These are phyloP conservation scores for Hyphopichia wangnamkhiaoensis DNA, from an alignment of 1,139 yeast genomes.

Conservation along the genomic window DNA sequence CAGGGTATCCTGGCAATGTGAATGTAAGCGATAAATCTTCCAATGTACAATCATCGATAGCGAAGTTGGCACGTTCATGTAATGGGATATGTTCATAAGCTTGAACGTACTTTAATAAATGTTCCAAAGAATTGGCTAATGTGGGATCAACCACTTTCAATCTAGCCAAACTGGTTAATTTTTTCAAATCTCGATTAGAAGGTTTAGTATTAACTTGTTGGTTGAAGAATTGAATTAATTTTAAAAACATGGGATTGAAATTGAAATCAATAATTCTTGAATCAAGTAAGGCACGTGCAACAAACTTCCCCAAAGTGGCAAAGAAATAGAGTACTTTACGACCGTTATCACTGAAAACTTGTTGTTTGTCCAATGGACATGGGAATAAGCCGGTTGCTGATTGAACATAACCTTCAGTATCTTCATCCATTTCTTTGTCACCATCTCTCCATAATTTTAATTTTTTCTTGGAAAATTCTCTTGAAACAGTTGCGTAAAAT, in stretches of 20 bases:
- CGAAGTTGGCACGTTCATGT: conserved; percentile 22
- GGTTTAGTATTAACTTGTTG: conserved; percentile 12
- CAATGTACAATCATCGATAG: conserved; percentile 44
- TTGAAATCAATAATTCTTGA: conserved; percentile 82
- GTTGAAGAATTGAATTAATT: conserved; percentile 37
- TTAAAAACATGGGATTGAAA: conserved; percentile 72
- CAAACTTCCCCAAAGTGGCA: conserved; percentile 72
- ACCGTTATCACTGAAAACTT: conserved; percentile 35
- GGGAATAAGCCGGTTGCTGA: conserved; percentile 70
- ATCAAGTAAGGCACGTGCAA: conserved; percentile 86
- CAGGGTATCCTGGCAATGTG: conserved; percentile 76
- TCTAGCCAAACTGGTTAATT: conserved; percentile 37
- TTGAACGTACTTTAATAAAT: conserved; percentile 47
- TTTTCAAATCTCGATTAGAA: conserved; percentile 22
- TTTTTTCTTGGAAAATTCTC: conserved; percentile 58
- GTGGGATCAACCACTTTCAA: conserved; percentile 58
- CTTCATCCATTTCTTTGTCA: conserved; percentile 17
- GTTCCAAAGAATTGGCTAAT: conserved; percentile 61
- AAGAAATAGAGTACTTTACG: conserved; percentile 55
- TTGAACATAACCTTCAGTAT: conserved; percentile 41
- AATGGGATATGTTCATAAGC: conserved; percentile 19
- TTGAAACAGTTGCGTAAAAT: conserved; percentile 81
- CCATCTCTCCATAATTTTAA: conserved; percentile 72
- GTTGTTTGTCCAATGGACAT: conserved; percentile 48
- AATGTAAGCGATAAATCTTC: conserved; percentile 63